phyloP scores from a whole-genome alignment of 116 monocot species.

The Dioscorea cayenensis region DNA sequence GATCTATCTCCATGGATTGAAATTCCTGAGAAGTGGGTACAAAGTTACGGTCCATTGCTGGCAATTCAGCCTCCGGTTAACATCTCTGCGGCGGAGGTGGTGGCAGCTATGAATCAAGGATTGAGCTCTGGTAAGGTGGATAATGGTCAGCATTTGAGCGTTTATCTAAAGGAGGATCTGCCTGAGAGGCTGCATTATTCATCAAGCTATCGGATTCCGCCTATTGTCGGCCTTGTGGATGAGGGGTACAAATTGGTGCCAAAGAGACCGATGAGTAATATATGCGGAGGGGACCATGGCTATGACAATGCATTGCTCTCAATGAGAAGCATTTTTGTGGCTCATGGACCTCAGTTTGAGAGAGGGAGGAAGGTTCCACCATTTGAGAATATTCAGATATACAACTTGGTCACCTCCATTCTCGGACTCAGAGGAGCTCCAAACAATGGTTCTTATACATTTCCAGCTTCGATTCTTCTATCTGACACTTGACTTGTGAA shows the following conservation, averaged over 20 bases:
- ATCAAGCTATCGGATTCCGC: conserved; percentile 41
- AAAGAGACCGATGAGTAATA: conserved; percentile 14
- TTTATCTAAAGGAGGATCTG: conserved; percentile 74
- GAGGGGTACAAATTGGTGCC: conserved; percentile 51
- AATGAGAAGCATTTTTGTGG: conserved; percentile 66
- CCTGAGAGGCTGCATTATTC: conserved; percentile 57
- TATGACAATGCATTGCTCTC: conserved; percentile 71
- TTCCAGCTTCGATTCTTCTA: conserved; percentile 43
- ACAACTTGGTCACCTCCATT: conserved; percentile 54
- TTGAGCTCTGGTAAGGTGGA: conserved; percentile 45
- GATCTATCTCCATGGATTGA: conserved; percentile 61
- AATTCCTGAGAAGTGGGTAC: conserved; percentile 43
- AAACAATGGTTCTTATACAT: conserved; percentile 57
- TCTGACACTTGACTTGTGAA: neutral
- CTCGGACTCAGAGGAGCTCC: conserved; percentile 47
- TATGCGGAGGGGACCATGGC: conserved; percentile 70
- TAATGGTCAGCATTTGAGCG: conserved; percentile 44
- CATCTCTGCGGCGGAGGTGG: conserved; percentile 34
- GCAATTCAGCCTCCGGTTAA: conserved; percentile 25
- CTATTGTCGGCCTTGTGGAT: conserved; percentile 54
- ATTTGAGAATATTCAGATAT: conserved; percentile 68
- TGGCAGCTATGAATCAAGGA: conserved; percentile 58
- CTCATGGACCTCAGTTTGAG: conserved; percentile 53
- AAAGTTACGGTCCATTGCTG: conserved; percentile 28
- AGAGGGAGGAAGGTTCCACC: conserved; percentile 46